These are phyloP conservation scores for Nicotiana obtusifolia DNA, from an alignment of 257 asterid species.

Conservation along the genomic window DNA sequence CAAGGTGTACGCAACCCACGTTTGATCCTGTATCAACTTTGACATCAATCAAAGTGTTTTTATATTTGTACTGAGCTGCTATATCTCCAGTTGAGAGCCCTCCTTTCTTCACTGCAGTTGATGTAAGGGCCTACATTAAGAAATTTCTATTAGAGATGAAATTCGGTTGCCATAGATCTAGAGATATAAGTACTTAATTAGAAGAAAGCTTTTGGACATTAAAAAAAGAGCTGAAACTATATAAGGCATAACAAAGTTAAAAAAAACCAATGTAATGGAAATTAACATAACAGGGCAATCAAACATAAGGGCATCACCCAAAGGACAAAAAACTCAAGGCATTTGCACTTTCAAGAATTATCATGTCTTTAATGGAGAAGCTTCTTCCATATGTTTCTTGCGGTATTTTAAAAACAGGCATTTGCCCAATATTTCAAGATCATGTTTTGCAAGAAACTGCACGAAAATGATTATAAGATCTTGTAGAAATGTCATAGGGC, in stretches of 20 bases:
- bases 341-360: neutral
- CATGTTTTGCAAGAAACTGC: neutral
- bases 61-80: conserved; percentile 57
- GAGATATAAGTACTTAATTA: neutral
- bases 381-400: neutral
- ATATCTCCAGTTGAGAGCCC: conserved; percentile 84
- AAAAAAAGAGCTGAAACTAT: neutral
- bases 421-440: neutral
- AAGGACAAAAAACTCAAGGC: neutral
- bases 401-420: neutral
- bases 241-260: no score
- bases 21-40: conserved; percentile 94
- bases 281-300: neutral
- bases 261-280: neutral
- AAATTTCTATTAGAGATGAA: conserved; percentile 8
- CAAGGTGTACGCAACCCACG: conserved; percentile 32
- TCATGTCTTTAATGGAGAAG: neutral
- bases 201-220: neutral
- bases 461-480: neutral
- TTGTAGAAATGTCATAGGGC: neutral
- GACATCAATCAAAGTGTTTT: conserved; percentile 48
- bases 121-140: conserved; percentile 57
- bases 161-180: neutral
- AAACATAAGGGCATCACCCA: neutral
- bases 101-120: conserved; percentile 76